phyloP scores from a whole-genome alignment of 306 rosid genomes.

The Prosopis cineraria region DNA sequence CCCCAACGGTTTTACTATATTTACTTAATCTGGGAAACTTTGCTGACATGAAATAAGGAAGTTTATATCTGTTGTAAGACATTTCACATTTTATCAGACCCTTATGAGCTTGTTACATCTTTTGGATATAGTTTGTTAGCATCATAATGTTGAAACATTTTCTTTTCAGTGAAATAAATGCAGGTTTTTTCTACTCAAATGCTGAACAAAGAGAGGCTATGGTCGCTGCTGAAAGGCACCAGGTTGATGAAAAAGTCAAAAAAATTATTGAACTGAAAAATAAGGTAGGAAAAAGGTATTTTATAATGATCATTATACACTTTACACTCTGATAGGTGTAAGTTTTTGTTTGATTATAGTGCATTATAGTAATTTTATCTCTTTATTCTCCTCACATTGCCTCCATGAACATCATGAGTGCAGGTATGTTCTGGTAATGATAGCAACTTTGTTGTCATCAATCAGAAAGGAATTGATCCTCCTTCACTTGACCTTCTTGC shows the following conservation, averaged over 20 bases:
- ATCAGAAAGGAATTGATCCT: constrained; percentile 97
- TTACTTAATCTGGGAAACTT: not conserved
- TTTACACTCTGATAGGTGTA: constrained; percentile 10
- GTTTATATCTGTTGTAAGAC: not conserved
- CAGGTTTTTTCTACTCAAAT: constrained; percentile 97
- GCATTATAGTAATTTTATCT: not conserved
- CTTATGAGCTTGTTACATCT: not conserved
- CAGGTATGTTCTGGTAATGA: constrained; percentile 85
- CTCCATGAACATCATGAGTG: constrained; percentile 13
- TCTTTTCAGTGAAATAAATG: constrained; percentile 76
- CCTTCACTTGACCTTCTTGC: constrained; percentile 90
- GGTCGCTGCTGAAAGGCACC: constrained; percentile 91
- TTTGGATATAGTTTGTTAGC: constrained; percentile 15
- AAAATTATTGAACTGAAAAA: constrained; percentile 88
- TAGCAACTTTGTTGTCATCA: constrained; percentile 78
- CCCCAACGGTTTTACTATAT: too few species aligned
- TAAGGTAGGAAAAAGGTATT: constrained; percentile 47
- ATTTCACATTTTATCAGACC: not conserved
- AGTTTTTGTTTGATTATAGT: not conserved
- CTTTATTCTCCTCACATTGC: not conserved
- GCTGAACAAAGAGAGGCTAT: constrained; percentile 96
- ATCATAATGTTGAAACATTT: constrained; percentile 32
- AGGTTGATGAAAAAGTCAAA: constrained; percentile 91
- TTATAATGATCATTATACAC: not conserved
- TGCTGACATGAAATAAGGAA: not conserved